A percentile compares a stretch with the other conserved stretches of the same genome.
Evolutionary conservation across 1,139 yeast species (phyloP).

Genomic region (Diutina mesorugosa): DNA sequence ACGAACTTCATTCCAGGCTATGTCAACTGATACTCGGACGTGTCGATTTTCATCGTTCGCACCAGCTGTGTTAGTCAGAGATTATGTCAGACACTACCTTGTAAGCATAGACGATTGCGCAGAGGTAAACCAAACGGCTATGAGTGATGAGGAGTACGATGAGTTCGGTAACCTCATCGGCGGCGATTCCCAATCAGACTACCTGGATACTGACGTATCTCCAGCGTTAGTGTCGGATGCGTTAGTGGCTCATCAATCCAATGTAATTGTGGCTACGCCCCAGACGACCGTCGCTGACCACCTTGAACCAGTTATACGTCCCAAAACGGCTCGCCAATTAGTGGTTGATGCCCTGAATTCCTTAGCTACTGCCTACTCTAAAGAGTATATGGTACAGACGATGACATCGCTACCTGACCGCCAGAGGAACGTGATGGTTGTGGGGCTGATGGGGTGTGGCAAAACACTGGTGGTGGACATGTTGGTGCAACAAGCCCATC

Average conservation of each 20-base stretch:
- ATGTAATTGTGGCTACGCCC: neutral
- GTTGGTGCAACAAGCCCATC: conserved; percentile 54
- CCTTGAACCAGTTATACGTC: neutral
- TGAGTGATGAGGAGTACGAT: conserved; percentile 49
- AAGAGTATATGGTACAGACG: conserved; percentile 44
- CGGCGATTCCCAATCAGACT: conserved; percentile 31
- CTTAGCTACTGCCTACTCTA: conserved; percentile 26
- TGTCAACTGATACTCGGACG: neutral
- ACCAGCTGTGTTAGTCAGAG: neutral
- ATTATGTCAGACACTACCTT: neutral
- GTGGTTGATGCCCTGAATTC: neutral
- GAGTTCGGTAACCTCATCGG: conserved; percentile 77
- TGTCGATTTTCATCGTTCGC: neutral
- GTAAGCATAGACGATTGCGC: too few relatives aligned
- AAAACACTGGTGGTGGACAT: conserved; percentile 72
- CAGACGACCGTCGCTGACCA: neutral
- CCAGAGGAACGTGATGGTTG: conserved; percentile 63
- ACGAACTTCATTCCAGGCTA: neutral
- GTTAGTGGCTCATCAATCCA: neutral
- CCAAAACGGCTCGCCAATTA: neutral
- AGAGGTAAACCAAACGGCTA: neutral
- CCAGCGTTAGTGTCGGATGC: neutral
- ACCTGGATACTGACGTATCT: conserved; percentile 12
- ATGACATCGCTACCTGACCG: conserved; percentile 44
- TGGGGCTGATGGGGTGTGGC: conserved; percentile 83